phyloP scores from a whole-genome alignment of 441 rosid species.

The Populus trichocarpa region DNA sequence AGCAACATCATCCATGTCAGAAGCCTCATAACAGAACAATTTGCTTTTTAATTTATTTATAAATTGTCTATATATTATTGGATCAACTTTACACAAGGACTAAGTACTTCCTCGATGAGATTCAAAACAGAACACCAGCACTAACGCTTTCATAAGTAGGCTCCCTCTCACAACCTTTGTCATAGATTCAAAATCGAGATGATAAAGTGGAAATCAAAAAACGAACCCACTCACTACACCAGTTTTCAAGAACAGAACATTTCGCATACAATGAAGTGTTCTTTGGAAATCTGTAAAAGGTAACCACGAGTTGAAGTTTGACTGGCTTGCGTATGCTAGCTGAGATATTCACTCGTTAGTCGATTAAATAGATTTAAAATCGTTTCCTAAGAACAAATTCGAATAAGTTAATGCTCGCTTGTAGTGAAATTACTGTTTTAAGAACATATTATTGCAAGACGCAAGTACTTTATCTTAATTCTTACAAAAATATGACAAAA shows the following conservation, averaged over 20 bases:
- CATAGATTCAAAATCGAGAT: background rate
- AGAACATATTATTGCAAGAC: too few relatives aligned
- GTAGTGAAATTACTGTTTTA: too few relatives aligned
- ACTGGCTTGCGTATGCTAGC: background rate
- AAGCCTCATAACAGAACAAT: background rate
- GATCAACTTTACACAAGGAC: background rate
- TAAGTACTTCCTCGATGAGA: background rate
- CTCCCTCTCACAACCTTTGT: background rate
- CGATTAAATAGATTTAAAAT: too few relatives aligned
- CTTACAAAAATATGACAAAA: too few relatives aligned
- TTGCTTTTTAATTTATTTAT: background rate
- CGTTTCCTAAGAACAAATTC: too few relatives aligned
- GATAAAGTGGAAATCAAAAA: background rate
- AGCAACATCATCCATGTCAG: too few relatives aligned
- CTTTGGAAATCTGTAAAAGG: background rate
- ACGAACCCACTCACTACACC: background rate
- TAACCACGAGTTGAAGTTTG: background rate
- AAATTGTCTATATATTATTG: background rate
- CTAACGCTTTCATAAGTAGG: background rate
- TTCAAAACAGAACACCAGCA: background rate
- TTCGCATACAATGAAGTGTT: background rate
- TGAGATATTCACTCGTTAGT: background rate
- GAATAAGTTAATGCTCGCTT: too few relatives aligned
- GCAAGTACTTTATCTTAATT: too few relatives aligned
- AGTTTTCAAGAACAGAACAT: background rate